phyloP scores from a whole-genome alignment of 257 asterid genomes.

The Ophiorrhiza pumila region DNA sequence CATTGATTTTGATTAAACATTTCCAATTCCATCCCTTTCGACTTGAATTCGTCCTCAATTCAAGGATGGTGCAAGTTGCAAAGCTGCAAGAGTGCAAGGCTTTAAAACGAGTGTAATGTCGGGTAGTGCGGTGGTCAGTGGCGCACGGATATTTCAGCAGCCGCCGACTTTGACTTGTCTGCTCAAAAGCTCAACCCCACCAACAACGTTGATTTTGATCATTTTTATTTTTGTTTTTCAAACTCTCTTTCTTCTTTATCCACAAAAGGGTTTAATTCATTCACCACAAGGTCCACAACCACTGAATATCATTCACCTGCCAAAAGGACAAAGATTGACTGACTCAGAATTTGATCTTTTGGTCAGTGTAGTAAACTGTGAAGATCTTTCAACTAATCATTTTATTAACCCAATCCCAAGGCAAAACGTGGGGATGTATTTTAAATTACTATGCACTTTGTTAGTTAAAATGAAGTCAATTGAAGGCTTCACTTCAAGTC shows the following conservation, averaged over 20 bases:
- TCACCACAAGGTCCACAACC: too few species aligned
- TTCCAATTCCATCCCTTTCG: neutral
- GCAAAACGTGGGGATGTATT: slow-evolving; percentile 9
- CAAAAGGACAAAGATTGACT: too few species aligned
- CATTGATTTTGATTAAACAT: too few species aligned
- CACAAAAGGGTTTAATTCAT: neutral
- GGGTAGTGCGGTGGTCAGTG: neutral
- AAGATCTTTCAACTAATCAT: neutral
- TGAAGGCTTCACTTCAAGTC: too few species aligned
- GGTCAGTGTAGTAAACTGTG: neutral
- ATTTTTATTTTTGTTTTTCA: neutral
- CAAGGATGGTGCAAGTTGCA: neutral
- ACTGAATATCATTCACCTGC: too few species aligned
- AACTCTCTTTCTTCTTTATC: neutral
- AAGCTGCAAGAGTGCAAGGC: neutral
- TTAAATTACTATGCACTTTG: too few species aligned
- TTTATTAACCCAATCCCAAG: neutral
- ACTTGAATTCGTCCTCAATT: neutral
- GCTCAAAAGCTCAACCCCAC: too few species aligned
- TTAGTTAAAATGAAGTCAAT: too few species aligned
- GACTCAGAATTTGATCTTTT: too few species aligned
- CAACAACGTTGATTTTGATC: slow-evolving; percentile 14
- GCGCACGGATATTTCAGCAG: slow-evolving; percentile 25
- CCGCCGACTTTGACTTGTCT: slow-evolving; percentile 37
- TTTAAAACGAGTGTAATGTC: neutral